phyloP scores from a whole-genome alignment of 768 basidiomycete species.

The Tulasnella sp. region DNA sequence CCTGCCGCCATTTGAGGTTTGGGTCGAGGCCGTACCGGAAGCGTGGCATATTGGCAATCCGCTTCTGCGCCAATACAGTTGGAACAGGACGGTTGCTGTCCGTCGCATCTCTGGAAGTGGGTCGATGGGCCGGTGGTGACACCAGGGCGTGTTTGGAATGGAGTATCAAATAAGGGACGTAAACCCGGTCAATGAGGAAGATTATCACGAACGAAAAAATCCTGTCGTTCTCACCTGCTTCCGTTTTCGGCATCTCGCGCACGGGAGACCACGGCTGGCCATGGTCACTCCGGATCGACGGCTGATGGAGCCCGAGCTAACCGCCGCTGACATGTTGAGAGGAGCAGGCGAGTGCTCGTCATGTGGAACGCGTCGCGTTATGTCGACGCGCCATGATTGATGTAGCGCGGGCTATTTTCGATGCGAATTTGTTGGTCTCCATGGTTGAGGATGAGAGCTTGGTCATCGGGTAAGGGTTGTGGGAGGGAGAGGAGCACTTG shows the following conservation, averaged over 20 bases:
- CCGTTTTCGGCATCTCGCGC: constrained; percentile 7
- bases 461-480: constrained; percentile 43
- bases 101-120: constrained; percentile 24
- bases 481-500: background rate
- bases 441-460: constrained; percentile 61
- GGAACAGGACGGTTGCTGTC: constrained; percentile 20
- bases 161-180: background rate
- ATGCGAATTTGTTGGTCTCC: constrained; percentile 54
- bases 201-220: too few relatives aligned
- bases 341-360: background rate
- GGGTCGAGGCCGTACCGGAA: background rate
- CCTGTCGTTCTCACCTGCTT: constrained; percentile 20
- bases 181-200: background rate
- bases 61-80: background rate
- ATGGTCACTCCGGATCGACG: background rate
- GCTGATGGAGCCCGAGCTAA: background rate
- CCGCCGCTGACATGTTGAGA: background rate
- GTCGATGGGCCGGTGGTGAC: background rate
- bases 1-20: background rate
- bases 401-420: constrained; percentile 66
- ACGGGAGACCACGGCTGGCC: constrained; percentile 6
- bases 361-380: constrained; percentile 40
- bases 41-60: constrained; percentile 2
- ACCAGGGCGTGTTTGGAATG: background rate
- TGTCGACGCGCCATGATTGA: constrained; percentile 69